Evolutionary conservation across 495 filamentous ascomycete species (phyloP).

Genomic region (Emericellopsis terricola): DNA sequence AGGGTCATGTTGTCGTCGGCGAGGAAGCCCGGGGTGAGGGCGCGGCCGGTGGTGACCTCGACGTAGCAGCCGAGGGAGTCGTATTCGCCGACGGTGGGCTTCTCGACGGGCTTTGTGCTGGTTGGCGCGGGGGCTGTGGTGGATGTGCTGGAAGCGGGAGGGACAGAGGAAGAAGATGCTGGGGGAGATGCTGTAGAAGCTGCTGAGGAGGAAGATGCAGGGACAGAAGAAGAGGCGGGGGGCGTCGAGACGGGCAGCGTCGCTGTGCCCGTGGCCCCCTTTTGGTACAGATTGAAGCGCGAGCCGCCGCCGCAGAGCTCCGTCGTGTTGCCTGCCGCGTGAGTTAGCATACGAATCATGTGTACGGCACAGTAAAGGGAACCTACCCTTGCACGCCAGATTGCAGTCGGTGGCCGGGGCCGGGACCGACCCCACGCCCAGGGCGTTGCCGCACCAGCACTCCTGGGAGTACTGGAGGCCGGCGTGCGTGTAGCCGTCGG

Average conservation of each 20-base stretch:
- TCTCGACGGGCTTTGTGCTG: slow-evolving; percentile 5
- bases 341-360: no score
- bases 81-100: slow-evolving; percentile 3
- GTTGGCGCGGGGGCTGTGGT: slow-evolving; percentile 4
- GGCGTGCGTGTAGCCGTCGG: background rate
- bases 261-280: no score
- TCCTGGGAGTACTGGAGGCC: slow-evolving; percentile 5
- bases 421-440: slow-evolving; percentile 4
- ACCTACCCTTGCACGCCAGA: slow-evolving; percentile 16
- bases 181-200: background rate
- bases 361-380: no score
- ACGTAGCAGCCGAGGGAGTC: slow-evolving; percentile 9
- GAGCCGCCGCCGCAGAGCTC: slow-evolving; percentile 24
- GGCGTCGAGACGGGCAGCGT: no score
- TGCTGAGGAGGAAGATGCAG: slow-evolving; percentile 1
- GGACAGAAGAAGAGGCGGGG: no score
- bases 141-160: slow-evolving; percentile 4
- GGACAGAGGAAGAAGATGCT: background rate
- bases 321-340: slow-evolving; percentile 12
- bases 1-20: slow-evolving; percentile 12
- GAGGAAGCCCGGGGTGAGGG: slow-evolving; percentile 6
- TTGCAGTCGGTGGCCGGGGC: slow-evolving; percentile 9
- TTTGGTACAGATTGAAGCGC: slow-evolving; percentile 11
- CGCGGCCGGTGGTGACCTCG: slow-evolving; percentile 10
- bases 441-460: slow-evolving; percentile 12